Conservation (phyloP, 164 flowering plant species). For the Paratinospora sagittata region DNA sequence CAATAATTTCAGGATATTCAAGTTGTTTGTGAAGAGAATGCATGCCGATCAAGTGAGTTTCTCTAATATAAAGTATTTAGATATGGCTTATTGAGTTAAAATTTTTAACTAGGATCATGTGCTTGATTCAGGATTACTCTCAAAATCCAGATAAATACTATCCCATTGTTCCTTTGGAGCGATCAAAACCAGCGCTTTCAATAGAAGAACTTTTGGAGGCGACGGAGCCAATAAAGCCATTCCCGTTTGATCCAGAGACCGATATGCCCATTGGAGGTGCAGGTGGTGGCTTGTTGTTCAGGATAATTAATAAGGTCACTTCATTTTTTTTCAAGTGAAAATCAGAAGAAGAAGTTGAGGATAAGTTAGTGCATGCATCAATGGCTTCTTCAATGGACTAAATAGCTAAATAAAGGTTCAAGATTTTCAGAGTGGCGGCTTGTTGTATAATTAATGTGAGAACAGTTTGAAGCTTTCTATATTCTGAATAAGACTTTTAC, state of each 20-base stretch:
- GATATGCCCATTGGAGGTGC: slow-evolving; percentile 46
- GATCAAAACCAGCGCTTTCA: slow-evolving; percentile 52
- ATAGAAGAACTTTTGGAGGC: slow-evolving; percentile 58
- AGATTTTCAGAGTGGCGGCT: too few species aligned
- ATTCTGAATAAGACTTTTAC: too few species aligned
- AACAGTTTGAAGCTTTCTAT: too few species aligned
- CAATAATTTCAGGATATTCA: slow-evolving; percentile 48
- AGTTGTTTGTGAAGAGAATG: slow-evolving; percentile 65
- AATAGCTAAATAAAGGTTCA: background rate
- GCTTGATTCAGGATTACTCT: slow-evolving; percentile 41
- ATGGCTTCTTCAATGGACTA: background rate
- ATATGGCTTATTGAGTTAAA: background rate
- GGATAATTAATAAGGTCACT: slow-evolving; percentile 9
- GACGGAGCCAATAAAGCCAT: slow-evolving; percentile 47
- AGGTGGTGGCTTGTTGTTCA: slow-evolving; percentile 18
- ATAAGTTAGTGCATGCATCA: background rate
- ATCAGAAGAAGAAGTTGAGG: slow-evolving; percentile 1
- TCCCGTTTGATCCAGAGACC: slow-evolving; percentile 53
- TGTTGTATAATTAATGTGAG: too few species aligned
- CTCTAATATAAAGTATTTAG: background rate
- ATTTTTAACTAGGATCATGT: slow-evolving; percentile 1
- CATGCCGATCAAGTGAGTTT: slow-evolving; percentile 69
- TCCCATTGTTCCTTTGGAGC: slow-evolving; percentile 36
- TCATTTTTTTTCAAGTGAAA: slow-evolving; percentile 13
- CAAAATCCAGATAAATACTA: slow-evolving; percentile 38